A percentile compares a stretch with the other conserved stretches of the same genome.
Evolutionary conservation across 23 red algal species (phyloP).

Genomic region (Pyropia yezoensis): DNA sequence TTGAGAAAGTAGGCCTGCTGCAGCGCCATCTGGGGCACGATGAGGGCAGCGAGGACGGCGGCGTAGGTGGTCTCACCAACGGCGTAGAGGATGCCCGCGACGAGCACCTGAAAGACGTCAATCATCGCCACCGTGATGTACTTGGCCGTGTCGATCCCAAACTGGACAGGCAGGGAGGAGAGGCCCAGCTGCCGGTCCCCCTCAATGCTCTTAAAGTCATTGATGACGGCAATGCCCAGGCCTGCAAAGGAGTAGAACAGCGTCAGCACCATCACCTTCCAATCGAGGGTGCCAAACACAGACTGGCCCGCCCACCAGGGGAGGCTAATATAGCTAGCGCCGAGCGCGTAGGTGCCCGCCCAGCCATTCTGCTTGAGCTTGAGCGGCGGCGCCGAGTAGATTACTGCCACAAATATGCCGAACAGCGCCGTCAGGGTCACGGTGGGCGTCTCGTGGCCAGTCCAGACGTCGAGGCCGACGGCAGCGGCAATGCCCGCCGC

Average conservation of each 20-base stretch:
- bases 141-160: slow-evolving; percentile 90
- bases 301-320: slow-evolving; percentile 99
- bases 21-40: slow-evolving; percentile 85
- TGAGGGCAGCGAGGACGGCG: slow-evolving; percentile 47
- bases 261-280: slow-evolving; percentile 86
- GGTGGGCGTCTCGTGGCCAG: slow-evolving; percentile 49
- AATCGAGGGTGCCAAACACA: slow-evolving; percentile 80
- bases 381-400: slow-evolving; percentile 95
- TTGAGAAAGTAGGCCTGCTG: slow-evolving; percentile 79
- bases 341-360: slow-evolving; percentile 90
- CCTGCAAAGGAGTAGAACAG: slow-evolving; percentile 98
- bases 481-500: slow-evolving; percentile 46
- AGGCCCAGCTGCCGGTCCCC: slow-evolving; percentile 82
- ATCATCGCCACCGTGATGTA: slow-evolving; percentile 93
- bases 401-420: slow-evolving; percentile 79
- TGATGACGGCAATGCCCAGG: slow-evolving; percentile 94
- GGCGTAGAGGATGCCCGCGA: slow-evolving; percentile 66
- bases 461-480: slow-evolving; percentile 73
- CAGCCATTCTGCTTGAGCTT: slow-evolving; percentile 99
- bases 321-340: slow-evolving; percentile 87
- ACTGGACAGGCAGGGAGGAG: slow-evolving; percentile 75
- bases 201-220: slow-evolving; percentile 98
- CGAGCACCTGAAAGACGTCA: slow-evolving; percentile 87
- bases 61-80: slow-evolving; percentile 80
- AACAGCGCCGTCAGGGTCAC: slow-evolving; percentile 57